Conservation (phyloP, 768 basidiomycete species). For the Lactifluus subvellereus region DNA sequence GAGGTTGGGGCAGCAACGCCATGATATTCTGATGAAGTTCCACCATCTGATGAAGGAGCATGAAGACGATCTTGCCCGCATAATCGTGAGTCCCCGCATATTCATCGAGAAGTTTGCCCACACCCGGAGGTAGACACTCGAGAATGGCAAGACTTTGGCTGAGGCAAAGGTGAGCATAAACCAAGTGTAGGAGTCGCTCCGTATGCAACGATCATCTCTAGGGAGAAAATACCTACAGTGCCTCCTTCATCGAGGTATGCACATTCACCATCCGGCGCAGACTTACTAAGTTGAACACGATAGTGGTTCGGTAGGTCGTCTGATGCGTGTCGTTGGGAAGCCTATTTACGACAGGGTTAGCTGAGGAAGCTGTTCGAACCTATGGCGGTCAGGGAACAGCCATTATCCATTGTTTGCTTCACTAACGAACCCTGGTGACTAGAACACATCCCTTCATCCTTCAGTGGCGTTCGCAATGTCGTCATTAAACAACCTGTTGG, state of each 20-base stretch:
- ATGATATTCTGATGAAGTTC: conserved; percentile 78
- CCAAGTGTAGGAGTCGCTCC: background rate
- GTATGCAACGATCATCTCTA: conserved; percentile 28
- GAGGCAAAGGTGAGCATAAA: conserved; percentile 62
- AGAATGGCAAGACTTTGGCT: conserved; percentile 88
- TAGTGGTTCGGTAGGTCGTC: conserved; percentile 74
- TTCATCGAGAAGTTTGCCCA: background rate
- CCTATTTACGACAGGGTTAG: conserved; percentile 36
- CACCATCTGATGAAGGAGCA: conserved; percentile 75
- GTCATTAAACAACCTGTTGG: conserved; percentile 93
- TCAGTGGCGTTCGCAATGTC: conserved; percentile 68
- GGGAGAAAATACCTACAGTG: conserved; percentile 82
- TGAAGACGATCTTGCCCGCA: conserved; percentile 77
- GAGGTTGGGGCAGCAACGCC: conserved; percentile 52
- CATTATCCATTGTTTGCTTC: background rate
- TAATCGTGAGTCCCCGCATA: conserved; percentile 51
- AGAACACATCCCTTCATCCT: conserved; percentile 80
- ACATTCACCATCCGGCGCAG: conserved; percentile 25
- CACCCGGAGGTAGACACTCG: conserved; percentile 57
- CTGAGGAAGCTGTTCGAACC: conserved; percentile 86
- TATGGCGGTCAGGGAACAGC: conserved; percentile 63
- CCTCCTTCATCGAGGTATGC: conserved; percentile 75
- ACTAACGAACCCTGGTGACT: background rate
- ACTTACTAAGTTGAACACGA: background rate
- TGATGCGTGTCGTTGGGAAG: conserved; percentile 2